phyloP scores from a whole-genome alignment of 805 yeast genomes.

The Schwanniomyces pseudopolymorphus region DNA sequence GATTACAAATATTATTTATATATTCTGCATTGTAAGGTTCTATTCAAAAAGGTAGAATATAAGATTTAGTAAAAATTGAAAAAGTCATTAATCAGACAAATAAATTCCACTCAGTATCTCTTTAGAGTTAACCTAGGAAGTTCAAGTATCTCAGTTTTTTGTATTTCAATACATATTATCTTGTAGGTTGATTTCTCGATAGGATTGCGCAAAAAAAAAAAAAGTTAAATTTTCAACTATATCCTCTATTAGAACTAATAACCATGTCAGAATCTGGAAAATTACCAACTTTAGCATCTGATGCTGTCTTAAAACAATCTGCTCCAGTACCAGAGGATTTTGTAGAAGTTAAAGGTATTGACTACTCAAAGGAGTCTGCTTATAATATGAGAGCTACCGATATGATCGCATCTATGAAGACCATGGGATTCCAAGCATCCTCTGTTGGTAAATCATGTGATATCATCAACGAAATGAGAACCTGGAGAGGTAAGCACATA shows the following conservation, averaged over 20 bases:
- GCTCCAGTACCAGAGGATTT: constrained; percentile 82
- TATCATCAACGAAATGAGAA: constrained; percentile 87
- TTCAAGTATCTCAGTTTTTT: no score
- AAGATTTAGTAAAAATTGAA: no score
- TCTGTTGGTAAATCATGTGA: constrained; percentile 86
- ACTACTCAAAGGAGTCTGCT: constrained; percentile 77
- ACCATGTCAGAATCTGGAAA: constrained; percentile 11
- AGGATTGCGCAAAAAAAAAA: constrained; percentile 1
- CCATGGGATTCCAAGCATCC: constrained; percentile 97
- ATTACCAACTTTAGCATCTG: constrained; percentile 74
- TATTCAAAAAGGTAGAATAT: no score
- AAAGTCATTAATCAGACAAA: no score
- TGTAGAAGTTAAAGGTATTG: constrained; percentile 81
- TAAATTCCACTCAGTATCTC: no score
- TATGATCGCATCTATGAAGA: constrained; percentile 77
- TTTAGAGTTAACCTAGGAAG: no score
- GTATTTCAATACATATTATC: no score
- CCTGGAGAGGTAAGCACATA: constrained; percentile 84
- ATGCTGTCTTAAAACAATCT: constrained; percentile 86
- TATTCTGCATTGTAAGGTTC: no score
- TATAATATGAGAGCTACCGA: constrained; percentile 78
- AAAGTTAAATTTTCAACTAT: not conserved
- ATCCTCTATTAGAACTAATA: not conserved
- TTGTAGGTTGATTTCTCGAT: not conserved
- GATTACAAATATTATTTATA: not conserved